These are phyloP conservation scores for Penicillium sp. DNA, from an alignment of 2,329 filamentous ascomycete species.

Conservation along the genomic window DNA sequence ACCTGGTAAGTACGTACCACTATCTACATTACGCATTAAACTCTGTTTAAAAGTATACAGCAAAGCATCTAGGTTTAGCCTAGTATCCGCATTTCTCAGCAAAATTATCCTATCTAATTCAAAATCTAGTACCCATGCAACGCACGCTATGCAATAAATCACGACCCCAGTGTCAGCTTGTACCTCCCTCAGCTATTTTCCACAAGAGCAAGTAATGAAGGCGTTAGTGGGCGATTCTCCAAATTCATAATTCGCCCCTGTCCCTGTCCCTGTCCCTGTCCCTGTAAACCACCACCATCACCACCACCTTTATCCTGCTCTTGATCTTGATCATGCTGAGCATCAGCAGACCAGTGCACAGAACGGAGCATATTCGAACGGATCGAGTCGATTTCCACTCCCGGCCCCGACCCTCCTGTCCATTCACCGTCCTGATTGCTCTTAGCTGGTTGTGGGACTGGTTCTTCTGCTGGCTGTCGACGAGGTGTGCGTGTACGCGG, in stretches of 20 bases:
- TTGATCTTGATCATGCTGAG: no score
- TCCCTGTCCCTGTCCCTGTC: background rate
- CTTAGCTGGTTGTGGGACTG: background rate
- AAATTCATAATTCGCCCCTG: background rate
- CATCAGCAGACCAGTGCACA: background rate
- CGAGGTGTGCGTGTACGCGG: background rate
- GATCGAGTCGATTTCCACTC: background rate
- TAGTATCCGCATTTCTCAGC: no score
- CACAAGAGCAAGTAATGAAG: background rate
- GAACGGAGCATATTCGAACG: background rate
- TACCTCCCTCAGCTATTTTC: no score
- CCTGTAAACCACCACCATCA: background rate
- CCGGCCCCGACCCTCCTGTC: background rate
- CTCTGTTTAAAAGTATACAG: no score
- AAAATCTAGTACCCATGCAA: no score
- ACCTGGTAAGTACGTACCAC: no score
- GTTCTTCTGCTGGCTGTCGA: background rate
- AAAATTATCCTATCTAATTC: no score
- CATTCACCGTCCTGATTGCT: background rate
- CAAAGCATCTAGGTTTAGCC: no score
- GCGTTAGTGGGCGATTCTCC: background rate
- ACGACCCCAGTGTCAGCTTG: no score
- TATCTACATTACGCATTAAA: no score
- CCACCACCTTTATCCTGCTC: background rate
- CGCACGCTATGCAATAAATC: no score